phyloP scores from a whole-genome alignment of 345 rosid genomes.

The Erodium maritimum region DNA sequence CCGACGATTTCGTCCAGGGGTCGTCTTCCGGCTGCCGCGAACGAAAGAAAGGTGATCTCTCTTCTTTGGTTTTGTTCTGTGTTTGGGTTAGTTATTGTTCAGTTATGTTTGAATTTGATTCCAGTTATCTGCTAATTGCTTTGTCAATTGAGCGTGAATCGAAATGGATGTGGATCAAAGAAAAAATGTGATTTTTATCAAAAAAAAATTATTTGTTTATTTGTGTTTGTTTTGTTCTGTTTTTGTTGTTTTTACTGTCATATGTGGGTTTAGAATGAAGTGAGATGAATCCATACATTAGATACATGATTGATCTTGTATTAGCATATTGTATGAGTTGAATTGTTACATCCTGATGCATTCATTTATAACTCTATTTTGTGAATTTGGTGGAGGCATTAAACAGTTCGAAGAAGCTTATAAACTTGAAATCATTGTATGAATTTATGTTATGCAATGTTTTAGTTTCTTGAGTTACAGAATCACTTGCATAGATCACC shows the following conservation, averaged over 20 bases:
- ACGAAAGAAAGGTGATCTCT: conserved; percentile 74
- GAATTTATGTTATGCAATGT: not conserved
- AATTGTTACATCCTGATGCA: not conserved
- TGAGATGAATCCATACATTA: not conserved
- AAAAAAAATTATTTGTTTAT: not conserved
- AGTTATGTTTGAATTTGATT: not conserved
- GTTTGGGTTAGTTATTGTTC: conserved; percentile 1
- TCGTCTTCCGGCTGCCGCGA: conserved; percentile 78
- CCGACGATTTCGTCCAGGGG: conserved; percentile 91
- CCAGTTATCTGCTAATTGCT: not conserved
- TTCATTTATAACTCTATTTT: not conserved
- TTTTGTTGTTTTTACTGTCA: not conserved
- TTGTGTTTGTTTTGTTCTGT: not conserved
- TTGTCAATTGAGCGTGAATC: not conserved
- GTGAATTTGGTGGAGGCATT: not conserved
- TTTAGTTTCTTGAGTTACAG: not conserved
- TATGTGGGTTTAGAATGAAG: not conserved
- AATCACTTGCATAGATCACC: not conserved
- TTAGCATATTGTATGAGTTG: not conserved
- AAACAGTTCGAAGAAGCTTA: not conserved
- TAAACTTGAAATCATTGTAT: not conserved
- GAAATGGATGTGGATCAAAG: not conserved
- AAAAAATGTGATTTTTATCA: not conserved
- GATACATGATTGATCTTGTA: not conserved
- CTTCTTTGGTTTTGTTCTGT: not conserved